Percentiles rank a stretch among this genome's conserved stretches.
phyloP scores from a whole-genome alignment of 176 grass and related monocot species.

The Raddia distichophylla region DNA sequence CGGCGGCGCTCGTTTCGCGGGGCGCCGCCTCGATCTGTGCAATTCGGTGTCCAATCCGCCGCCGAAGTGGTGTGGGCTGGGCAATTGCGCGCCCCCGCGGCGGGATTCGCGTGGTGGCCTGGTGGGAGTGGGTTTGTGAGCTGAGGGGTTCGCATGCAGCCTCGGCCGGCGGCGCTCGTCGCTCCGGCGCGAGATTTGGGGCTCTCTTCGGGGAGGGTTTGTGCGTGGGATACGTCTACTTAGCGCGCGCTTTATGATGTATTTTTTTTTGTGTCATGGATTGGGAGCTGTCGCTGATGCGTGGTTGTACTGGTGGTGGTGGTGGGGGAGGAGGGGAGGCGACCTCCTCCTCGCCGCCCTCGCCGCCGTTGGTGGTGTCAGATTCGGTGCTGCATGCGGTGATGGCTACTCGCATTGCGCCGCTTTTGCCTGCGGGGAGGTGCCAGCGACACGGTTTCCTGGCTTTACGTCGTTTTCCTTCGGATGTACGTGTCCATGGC shows the following conservation, averaged over 20 bases:
- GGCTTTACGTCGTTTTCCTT: slow-evolving; percentile 51
- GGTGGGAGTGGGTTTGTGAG: too few relatives aligned
- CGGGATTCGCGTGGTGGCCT: background rate
- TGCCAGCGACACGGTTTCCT: slow-evolving; percentile 1
- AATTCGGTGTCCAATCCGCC: background rate
- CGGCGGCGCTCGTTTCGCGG: background rate
- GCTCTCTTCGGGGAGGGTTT: background rate
- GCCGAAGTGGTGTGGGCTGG: background rate
- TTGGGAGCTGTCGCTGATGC: slow-evolving; percentile 1
- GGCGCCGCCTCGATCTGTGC: slow-evolving; percentile 40
- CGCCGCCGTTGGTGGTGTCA: background rate
- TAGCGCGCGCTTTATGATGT: too few relatives aligned
- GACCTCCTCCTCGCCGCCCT: too few relatives aligned
- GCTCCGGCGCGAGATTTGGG: slow-evolving; percentile 33
- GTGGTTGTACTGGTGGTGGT: background rate
- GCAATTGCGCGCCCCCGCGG: background rate
- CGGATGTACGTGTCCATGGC: slow-evolving; percentile 31
- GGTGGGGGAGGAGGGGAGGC: background rate
- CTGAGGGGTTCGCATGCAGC: background rate
- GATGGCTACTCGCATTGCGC: slow-evolving; percentile 38
- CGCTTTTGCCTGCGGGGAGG: background rate
- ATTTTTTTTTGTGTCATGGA: background rate
- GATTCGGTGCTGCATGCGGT: slow-evolving; percentile 46
- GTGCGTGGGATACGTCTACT: background rate
- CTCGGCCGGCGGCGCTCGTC: background rate